Evolutionary conservation across 371 early-diverging fungal genomes (phyloP).

Genomic region (Mortierella sp.): DNA sequence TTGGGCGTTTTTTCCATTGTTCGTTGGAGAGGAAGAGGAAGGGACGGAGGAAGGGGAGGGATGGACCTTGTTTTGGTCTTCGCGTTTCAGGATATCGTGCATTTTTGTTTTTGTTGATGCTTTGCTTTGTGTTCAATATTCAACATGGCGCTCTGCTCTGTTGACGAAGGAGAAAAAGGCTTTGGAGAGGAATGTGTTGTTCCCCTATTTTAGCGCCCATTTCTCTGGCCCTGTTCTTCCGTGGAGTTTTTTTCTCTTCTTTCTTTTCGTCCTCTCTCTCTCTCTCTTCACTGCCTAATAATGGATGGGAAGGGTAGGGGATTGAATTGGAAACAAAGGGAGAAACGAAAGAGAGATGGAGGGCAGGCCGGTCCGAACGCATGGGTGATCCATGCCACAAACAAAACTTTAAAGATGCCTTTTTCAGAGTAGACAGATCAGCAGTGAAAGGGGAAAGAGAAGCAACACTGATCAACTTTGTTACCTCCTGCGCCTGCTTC

Average conservation of each 20-base stretch:
- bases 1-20: too few species aligned
- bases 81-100: constrained; percentile 2
- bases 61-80: background rate
- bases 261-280: background rate
- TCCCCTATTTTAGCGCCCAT: background rate
- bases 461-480: background rate
- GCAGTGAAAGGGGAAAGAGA: background rate
- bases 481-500: background rate
- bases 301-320: background rate
- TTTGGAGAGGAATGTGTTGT: too few species aligned
- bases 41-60: too few species aligned
- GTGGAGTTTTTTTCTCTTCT: background rate
- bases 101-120: background rate
- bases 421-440: background rate
- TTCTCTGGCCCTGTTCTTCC: background rate
- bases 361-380: background rate
- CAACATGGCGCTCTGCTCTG: too few species aligned
- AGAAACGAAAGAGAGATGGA: background rate
- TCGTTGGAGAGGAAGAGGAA: too few species aligned
- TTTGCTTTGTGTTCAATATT: background rate
- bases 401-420: background rate
- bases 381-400: constrained; percentile 6
- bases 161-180: too few species aligned
- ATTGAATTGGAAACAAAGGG: background rate
- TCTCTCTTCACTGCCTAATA: background rate